These are phyloP conservation scores for Candida lessepsii DNA, from an alignment of 805 yeast species.

Conservation along the genomic window DNA sequence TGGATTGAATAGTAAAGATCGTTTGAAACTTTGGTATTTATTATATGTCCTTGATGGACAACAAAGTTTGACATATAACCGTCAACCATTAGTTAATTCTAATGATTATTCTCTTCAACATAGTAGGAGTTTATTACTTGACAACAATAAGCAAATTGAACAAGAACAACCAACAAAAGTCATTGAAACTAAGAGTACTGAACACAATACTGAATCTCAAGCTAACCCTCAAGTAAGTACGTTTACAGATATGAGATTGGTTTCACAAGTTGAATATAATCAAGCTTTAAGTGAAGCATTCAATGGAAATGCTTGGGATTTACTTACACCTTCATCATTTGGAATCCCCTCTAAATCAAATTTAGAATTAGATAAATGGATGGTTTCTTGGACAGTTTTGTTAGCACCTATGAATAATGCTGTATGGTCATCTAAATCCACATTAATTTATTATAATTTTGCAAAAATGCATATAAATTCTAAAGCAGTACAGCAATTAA, in stretches of 20 bases:
- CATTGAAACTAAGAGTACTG: slow-evolving; percentile 3
- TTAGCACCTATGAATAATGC: slow-evolving; percentile 57
- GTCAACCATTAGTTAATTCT: slow-evolving; percentile 54
- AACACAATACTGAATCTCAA: slow-evolving; percentile 7
- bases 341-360: slow-evolving; percentile 70
- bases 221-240: slow-evolving; percentile 8
- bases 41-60: slow-evolving; percentile 67
- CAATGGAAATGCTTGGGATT: slow-evolving; percentile 58
- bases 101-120: slow-evolving; percentile 44
- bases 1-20: slow-evolving; percentile 31
- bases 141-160: slow-evolving; percentile 11
- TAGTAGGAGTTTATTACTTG: slow-evolving; percentile 37
- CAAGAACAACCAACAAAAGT: neutral
- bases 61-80: slow-evolving; percentile 58
- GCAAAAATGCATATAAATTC: slow-evolving; percentile 74
- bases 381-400: slow-evolving; percentile 76
- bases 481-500: slow-evolving; percentile 44
- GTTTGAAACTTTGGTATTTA: slow-evolving; percentile 64
- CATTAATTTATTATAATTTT: slow-evolving; percentile 67
- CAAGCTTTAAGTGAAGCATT: slow-evolving; percentile 61
- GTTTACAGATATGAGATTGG: slow-evolving; percentile 53
- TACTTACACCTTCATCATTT: slow-evolving; percentile 56
- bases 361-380: slow-evolving; percentile 70
- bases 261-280: slow-evolving; percentile 67
- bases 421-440: slow-evolving; percentile 68